Conservation (phyloP, 169 alveolate species). For the Cryptosporidium canis region DNA sequence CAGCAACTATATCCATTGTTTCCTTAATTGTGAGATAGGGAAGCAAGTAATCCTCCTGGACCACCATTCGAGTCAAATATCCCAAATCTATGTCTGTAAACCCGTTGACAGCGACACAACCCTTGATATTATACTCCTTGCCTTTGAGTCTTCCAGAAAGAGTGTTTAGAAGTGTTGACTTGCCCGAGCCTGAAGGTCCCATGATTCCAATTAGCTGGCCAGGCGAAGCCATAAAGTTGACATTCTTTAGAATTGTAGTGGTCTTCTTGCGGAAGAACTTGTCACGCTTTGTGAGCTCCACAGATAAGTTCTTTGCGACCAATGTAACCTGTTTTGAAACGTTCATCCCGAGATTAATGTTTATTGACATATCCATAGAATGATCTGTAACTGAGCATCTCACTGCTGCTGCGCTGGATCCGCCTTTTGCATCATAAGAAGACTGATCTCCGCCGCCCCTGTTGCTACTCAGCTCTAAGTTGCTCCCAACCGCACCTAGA, state of each 20-base stretch:
- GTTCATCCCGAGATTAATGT: constrained; percentile 30
- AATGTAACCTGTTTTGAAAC: constrained; percentile 52
- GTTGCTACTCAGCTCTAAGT: constrained; percentile 9
- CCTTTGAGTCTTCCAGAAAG: constrained; percentile 73
- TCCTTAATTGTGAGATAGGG: constrained; percentile 77
- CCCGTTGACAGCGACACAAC: constrained; percentile 51
- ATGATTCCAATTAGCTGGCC: constrained; percentile 74
- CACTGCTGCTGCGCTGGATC: constrained; percentile 70
- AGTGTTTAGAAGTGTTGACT: constrained; percentile 68
- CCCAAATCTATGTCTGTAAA: constrained; percentile 66
- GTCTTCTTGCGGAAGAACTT: not conserved
- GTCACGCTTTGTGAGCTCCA: not conserved
- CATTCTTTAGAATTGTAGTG: constrained; percentile 32
- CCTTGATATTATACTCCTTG: constrained; percentile 27
- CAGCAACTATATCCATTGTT: constrained; percentile 78
- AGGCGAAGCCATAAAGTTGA: constrained; percentile 72
- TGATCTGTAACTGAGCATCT: constrained; percentile 64
- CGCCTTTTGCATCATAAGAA: constrained; percentile 59
- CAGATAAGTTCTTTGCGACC: constrained; percentile 40
- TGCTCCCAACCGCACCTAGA: not conserved
- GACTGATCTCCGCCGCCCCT: constrained; percentile 41
- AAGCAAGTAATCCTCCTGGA: constrained; percentile 76
- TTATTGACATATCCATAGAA: constrained; percentile 51
- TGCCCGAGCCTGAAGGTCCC: constrained; percentile 75
- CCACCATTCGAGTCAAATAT: constrained; percentile 71